Percentiles rank a stretch among this genome's conserved stretches.
These are phyloP conservation scores for Gossypium gossypioides DNA, from an alignment of 441 rosid species.

Conservation along the genomic window DNA sequence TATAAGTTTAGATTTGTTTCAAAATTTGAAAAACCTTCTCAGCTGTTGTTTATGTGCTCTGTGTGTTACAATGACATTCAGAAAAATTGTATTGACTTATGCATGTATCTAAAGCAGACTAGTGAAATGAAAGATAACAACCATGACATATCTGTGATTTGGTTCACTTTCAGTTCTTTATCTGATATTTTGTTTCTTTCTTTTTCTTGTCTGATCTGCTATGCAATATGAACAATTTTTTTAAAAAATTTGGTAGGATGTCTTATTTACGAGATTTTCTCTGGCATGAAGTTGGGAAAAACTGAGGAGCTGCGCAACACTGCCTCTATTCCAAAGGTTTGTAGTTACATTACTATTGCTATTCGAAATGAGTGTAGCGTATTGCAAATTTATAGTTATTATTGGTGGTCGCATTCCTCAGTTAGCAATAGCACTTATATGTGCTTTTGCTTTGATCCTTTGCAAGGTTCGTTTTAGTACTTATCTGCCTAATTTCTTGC, in stretches of 20 bases:
- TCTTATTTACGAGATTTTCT: conserved; percentile 85
- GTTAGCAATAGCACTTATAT: background rate
- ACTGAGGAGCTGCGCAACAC: conserved; percentile 95
- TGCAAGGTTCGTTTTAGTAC: conserved; percentile 31
- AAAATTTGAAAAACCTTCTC: background rate
- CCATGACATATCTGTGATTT: background rate
- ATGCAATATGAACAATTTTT: conserved; percentile 13
- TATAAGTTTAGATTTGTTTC: background rate
- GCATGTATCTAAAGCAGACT: background rate
- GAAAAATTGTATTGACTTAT: too few species aligned
- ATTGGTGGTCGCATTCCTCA: background rate
- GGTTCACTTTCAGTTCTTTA: background rate
- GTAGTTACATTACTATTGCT: conserved; percentile 1
- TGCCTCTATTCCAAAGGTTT: conserved; percentile 90
- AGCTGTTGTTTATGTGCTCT: background rate
- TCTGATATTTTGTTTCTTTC: background rate
- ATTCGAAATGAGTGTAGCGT: background rate
- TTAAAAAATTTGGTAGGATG: conserved; percentile 42
- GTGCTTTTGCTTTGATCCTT: conserved; percentile 13
- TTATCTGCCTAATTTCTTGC: conserved; percentile 34
- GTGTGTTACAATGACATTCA: background rate
- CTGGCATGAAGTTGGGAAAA: conserved; percentile 70
- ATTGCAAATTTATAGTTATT: conserved; percentile 1
- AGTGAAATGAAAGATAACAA: background rate
- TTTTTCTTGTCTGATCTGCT: background rate